These are phyloP conservation scores for Triangularia setosa DNA, from an alignment of 2,329 filamentous ascomycete genomes.

Conservation along the genomic window DNA sequence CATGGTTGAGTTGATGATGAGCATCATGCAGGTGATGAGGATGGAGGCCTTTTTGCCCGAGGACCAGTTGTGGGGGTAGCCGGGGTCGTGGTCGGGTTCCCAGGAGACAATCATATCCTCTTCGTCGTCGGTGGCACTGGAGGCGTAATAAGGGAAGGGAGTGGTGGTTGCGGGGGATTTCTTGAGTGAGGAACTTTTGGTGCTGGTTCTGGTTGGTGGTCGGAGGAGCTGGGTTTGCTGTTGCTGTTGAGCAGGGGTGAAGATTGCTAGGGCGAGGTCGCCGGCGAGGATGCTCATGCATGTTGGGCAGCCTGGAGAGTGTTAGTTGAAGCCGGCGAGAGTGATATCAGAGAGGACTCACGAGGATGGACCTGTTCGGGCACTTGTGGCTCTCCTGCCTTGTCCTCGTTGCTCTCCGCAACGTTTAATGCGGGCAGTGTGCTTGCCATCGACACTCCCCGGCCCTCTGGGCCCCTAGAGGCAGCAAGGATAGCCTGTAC, in stretches of 20 bases:
- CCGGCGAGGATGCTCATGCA: background rate
- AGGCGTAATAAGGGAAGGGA: background rate
- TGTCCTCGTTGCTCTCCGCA: background rate
- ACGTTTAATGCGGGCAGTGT: background rate
- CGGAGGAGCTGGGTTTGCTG: background rate
- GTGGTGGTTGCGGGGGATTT: constrained; percentile 4
- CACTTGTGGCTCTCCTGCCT: background rate
- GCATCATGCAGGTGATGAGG: constrained; percentile 51
- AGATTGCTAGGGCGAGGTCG: background rate
- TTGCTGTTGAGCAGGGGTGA: background rate
- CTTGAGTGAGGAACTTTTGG: background rate
- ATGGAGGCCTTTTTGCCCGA: constrained; percentile 53
- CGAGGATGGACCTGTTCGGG: background rate
- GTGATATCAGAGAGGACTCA: background rate
- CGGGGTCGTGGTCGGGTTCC: constrained; percentile 46
- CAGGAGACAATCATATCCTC: constrained; percentile 37
- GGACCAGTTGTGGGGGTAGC: constrained; percentile 53
- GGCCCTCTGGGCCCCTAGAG: background rate
- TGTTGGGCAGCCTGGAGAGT: constrained; percentile 1
- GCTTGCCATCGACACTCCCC: background rate
- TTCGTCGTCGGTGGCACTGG: constrained; percentile 19
- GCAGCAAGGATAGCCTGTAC: background rate
- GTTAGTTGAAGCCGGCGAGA: background rate
- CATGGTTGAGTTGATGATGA: constrained; percentile 66
- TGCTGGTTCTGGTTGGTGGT: background rate